Conservation (phyloP, 129 eudicot genomes). For the Centrapalus pauciflorus region DNA sequence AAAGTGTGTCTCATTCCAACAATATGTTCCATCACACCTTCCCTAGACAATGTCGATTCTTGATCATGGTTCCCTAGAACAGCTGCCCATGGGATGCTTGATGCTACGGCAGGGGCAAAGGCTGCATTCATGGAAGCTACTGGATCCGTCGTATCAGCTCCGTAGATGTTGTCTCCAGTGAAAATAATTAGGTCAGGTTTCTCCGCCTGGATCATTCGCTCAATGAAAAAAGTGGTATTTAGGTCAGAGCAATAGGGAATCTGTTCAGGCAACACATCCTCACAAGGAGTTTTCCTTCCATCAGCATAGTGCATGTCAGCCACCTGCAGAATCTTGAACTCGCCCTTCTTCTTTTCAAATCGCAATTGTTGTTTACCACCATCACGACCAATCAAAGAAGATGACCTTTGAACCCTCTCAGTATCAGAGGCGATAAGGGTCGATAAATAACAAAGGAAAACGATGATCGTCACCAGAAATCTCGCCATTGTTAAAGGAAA, state of each 20-base stretch:
- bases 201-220: constrained; percentile 56
- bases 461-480: not conserved
- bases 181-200: constrained; percentile 74
- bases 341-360: constrained; percentile 43
- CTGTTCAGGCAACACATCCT: constrained; percentile 57
- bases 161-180: constrained; percentile 84
- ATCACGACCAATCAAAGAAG: not conserved
- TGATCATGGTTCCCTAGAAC: constrained; percentile 91
- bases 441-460: not conserved
- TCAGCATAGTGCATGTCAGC: constrained; percentile 90
- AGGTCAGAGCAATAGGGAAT: constrained; percentile 60
- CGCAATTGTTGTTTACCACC: constrained; percentile 23
- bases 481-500: not conserved
- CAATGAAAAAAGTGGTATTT: constrained; percentile 61
- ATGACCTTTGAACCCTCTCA: not conserved
- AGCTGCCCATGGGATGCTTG: constrained; percentile 88
- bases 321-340: constrained; percentile 73
- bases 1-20: constrained; percentile 58
- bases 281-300: constrained; percentile 56
- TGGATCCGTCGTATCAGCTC: constrained; percentile 55
- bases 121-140: constrained; percentile 64
- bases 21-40: constrained; percentile 66
- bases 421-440: not conserved
- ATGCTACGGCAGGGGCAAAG: constrained; percentile 62
- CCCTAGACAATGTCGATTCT: constrained; percentile 67